Percentiles rank a stretch among this genome's conserved stretches.
Conservation (phyloP, 345 rosid species). For the Citrus australasica region DNA sequence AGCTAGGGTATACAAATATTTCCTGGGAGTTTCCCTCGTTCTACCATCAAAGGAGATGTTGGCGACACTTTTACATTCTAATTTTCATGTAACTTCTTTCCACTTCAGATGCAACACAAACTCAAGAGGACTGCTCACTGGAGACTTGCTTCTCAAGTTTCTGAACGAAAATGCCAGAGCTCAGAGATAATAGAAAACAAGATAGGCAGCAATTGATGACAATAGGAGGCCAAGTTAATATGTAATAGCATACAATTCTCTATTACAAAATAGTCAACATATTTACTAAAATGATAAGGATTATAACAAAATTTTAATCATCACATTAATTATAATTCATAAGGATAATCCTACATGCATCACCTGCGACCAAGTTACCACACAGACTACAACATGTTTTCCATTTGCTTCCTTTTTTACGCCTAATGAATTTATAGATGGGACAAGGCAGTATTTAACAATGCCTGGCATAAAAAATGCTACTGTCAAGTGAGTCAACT, state of each 20-base stretch:
- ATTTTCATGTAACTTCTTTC: background rate
- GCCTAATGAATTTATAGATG: background rate
- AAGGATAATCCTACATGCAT: background rate
- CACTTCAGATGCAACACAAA: background rate
- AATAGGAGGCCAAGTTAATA: background rate
- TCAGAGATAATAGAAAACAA: background rate
- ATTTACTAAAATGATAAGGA: background rate
- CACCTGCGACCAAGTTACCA: background rate
- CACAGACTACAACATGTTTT: background rate
- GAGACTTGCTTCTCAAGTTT: constrained; percentile 25
- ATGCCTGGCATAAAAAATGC: background rate
- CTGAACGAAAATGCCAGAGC: constrained; percentile 19
- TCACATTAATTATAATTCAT: background rate
- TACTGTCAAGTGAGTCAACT: background rate
- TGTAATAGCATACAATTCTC: background rate
- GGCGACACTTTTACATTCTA: background rate
- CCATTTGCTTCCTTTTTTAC: background rate
- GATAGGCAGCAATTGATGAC: background rate
- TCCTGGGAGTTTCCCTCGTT: background rate
- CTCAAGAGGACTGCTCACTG: constrained; percentile 25
- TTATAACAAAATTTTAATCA: background rate
- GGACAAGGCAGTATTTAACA: background rate
- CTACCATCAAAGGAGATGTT: no score
- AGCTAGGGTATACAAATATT: background rate
- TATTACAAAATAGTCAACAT: background rate